A percentile compares a stretch with the other conserved stretches of the same genome.
Evolutionary conservation across 176 grass and related monocot genomes (phyloP).

Genomic region (Canna indica): DNA sequence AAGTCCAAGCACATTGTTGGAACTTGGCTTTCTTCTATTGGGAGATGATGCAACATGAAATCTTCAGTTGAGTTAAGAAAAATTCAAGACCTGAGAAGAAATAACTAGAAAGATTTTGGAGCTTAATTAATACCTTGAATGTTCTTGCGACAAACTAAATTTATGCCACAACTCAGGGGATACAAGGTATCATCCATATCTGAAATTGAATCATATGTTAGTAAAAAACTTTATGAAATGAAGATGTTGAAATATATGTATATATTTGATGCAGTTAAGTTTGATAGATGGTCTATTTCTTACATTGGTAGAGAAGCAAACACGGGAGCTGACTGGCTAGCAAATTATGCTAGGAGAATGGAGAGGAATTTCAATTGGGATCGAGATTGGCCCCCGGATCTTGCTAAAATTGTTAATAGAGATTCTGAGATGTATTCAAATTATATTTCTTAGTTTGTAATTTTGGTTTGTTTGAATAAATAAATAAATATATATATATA

Average conservation of each 20-base stretch:
- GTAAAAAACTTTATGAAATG: slow-evolving; percentile 1
- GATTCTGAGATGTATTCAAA: too few species aligned
- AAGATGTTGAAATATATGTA: neutral
- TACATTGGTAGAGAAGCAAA: too few species aligned
- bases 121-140: slow-evolving; percentile 37
- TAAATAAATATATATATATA: too few species aligned
- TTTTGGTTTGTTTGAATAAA: too few species aligned
- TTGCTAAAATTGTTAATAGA: too few species aligned
- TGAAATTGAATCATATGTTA: slow-evolving; percentile 16
- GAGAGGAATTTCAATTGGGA: too few species aligned
- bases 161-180: slow-evolving; percentile 37
- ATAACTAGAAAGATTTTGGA: neutral
- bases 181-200: slow-evolving; percentile 78
- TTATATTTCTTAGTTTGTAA: too few species aligned
- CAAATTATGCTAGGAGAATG: too few species aligned
- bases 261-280: too few species aligned
- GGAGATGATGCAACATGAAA: slow-evolving; percentile 54
- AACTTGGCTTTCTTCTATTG: slow-evolving; percentile 51
- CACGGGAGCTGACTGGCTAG: too few species aligned
- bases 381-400: too few species aligned
- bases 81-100: neutral
- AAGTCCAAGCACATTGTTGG: slow-evolving; percentile 56
- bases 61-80: slow-evolving; percentile 11
- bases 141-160: slow-evolving; percentile 56
- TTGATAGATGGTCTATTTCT: too few species aligned